Base-by-base conservation (phyloP, 148 eudicot genomes). In the Linanthus parryae region DNA sequence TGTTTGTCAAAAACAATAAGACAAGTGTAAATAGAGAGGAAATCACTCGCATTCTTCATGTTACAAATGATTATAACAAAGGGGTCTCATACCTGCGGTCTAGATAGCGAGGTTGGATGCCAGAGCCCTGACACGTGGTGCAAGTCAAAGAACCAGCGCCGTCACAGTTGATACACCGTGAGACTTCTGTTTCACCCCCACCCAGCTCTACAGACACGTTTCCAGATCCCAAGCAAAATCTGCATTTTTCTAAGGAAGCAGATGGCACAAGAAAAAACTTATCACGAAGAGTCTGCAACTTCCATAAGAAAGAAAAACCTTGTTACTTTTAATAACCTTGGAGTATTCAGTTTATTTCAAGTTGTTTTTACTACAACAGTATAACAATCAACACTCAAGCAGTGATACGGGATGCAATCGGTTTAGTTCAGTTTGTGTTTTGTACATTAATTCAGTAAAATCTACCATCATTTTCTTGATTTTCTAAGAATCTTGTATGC, bases 101-200 rank as follows among this genome's bases (percentile, higher is more conserved):
- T 60, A 91, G 98, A 72, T 87, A 91, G 35, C 98, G 79, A 57
- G 98, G 98, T 73, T 91, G 98, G 59, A 91, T 83, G 14, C 98
- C 90, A 52, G 76, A 63, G 65, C 98, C 98, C 66, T 91, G 98
- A 68, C 98, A 91, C 10, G 98, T 91, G 47, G 98, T 91, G 68
- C 98, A 91, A 13, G 98, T 91, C 66, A 91, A 71, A 46, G 87
- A 64, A 63, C 98, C 98, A 49, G 40, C 78, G 51, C 98, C 98
- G 19, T 87, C 98, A 54, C 95, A 91, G 40, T 91, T 91, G 39
- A 91, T 79, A 82, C 98, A 92, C 42, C 52, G 52, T 0, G 98
- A 92, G 35, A 84, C 84, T 69, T 92, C 98, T 74, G 63, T 87
- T 64, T 92, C 96, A 4, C 56, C 82, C 9, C 87, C 96, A 20